Evolutionary conservation across 805 yeast species (phyloP).

Genomic region (Suhomyces prunicola): DNA sequence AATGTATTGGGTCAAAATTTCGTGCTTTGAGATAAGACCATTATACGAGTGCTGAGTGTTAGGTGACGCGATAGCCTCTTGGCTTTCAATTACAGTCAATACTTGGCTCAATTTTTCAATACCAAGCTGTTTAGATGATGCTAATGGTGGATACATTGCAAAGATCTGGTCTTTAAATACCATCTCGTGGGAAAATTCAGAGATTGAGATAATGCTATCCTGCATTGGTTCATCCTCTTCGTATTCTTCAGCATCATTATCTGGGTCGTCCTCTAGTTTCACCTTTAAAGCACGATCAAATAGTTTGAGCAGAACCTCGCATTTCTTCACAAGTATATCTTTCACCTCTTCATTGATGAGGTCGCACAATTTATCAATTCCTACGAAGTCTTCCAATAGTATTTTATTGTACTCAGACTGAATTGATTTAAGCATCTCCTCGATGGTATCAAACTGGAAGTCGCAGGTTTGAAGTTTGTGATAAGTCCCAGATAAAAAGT

Average conservation of each 20-base stretch:
- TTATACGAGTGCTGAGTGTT: neutral
- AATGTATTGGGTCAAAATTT: neutral
- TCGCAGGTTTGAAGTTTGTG: conserved; percentile 14
- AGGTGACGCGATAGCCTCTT: conserved; percentile 7
- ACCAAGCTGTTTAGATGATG: conserved; percentile 29
- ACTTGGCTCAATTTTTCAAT: conserved; percentile 16
- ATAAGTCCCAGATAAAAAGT: conserved; percentile 13
- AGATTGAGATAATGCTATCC: neutral
- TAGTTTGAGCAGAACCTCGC: conserved; percentile 12
- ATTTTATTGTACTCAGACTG: conserved; percentile 13
- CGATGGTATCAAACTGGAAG: conserved; percentile 12
- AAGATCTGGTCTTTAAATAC: conserved; percentile 36
- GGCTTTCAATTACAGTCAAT: conserved; percentile 17
- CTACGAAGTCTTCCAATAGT: conserved; percentile 15
- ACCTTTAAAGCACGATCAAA: conserved; percentile 1
- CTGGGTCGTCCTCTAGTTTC: neutral
- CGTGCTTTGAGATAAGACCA: neutral
- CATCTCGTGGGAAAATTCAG: conserved; percentile 27
- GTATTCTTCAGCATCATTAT: neutral
- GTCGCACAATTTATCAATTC: conserved; percentile 16
- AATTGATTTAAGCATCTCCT: conserved; percentile 9
- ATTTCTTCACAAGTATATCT: conserved; percentile 17
- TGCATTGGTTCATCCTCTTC: neutral
- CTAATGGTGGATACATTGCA: conserved; percentile 39
- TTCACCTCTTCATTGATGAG: conserved; percentile 24